phyloP scores from a whole-genome alignment of 805 yeast species.

The Zygotorulaspora danielsina region DNA sequence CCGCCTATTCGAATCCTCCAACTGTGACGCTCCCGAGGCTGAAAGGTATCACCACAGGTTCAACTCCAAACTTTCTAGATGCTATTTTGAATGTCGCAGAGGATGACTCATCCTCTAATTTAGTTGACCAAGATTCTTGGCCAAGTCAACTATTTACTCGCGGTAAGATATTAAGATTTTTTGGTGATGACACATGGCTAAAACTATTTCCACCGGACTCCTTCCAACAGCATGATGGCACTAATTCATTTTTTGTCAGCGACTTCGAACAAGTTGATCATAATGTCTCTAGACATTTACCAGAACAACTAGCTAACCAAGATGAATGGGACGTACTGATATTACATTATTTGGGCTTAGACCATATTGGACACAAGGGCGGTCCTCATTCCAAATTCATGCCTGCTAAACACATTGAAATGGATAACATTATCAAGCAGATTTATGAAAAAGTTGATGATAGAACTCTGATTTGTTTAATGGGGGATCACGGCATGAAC shows the following conservation, averaged over 20 bases:
- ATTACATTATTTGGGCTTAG: constrained; percentile 87
- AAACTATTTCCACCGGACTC: constrained; percentile 68
- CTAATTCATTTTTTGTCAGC: constrained; percentile 88
- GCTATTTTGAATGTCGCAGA: constrained; percentile 93
- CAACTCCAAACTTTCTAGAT: constrained; percentile 89
- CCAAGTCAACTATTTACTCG: constrained; percentile 52
- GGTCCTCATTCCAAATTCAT: constrained; percentile 81
- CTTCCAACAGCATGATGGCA: constrained; percentile 72
- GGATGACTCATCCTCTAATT: constrained; percentile 65
- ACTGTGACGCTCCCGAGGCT: constrained; percentile 93
- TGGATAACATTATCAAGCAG: constrained; percentile 63
- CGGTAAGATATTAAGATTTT: constrained; percentile 59
- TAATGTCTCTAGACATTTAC: constrained; percentile 87
- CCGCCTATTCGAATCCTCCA: constrained; percentile 92
- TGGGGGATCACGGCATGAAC: constrained; percentile 97
- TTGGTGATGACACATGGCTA: constrained; percentile 98
- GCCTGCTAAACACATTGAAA: constrained; percentile 78
- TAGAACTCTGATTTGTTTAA: constrained; percentile 60
- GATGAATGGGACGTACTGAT: constrained; percentile 78
- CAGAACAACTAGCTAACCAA: constrained; percentile 44
- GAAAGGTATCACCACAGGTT: constrained; percentile 91
- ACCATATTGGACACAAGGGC: constrained; percentile 96
- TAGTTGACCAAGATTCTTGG: constrained; percentile 84
- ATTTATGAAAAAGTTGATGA: constrained; percentile 47
- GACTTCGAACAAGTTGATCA: constrained; percentile 92